phyloP scores from a whole-genome alignment of 176 grass and related monocot species.

The Paspalum notatum region DNA sequence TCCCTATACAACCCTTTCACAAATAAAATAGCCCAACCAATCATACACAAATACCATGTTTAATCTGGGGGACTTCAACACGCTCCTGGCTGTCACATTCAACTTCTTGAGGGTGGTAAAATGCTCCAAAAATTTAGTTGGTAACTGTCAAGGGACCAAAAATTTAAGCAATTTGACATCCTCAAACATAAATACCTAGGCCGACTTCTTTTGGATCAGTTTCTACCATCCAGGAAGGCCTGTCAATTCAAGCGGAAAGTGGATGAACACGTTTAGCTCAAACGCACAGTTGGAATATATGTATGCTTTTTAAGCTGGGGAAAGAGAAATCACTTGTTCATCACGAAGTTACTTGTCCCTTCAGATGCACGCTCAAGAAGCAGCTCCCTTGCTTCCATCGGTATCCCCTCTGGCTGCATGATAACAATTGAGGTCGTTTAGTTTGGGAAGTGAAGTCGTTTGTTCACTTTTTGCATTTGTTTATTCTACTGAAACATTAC shows the following conservation, averaged over 20 bases:
- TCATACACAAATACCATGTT: neutral
- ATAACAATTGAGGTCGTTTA: constrained; percentile 1
- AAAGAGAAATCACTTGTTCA: constrained; percentile 40
- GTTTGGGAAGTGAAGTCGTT: neutral
- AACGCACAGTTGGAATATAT: neutral
- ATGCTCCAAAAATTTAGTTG: constrained; percentile 6
- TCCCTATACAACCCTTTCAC: neutral
- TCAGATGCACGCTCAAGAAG: constrained; percentile 67
- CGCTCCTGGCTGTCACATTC: neutral
- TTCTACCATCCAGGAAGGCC: constrained; percentile 94
- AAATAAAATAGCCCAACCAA: neutral
- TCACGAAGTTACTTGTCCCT: constrained; percentile 44
- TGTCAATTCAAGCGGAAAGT: constrained; percentile 38
- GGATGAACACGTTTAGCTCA: no score
- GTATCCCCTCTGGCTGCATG: constrained; percentile 79
- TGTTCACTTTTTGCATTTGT: neutral
- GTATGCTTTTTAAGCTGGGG: neutral
- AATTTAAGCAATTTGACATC: neutral
- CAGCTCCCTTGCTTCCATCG: constrained; percentile 75
- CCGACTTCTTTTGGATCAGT: constrained; percentile 78
- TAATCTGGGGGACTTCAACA: neutral
- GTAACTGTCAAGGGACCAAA: neutral
- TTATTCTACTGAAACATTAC: neutral
- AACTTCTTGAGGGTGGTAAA: neutral
- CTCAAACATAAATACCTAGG: constrained; percentile 83